These are phyloP conservation scores for Zanthoxylum bungeanum DNA, from an alignment of 345 rosid species.

Conservation along the genomic window DNA sequence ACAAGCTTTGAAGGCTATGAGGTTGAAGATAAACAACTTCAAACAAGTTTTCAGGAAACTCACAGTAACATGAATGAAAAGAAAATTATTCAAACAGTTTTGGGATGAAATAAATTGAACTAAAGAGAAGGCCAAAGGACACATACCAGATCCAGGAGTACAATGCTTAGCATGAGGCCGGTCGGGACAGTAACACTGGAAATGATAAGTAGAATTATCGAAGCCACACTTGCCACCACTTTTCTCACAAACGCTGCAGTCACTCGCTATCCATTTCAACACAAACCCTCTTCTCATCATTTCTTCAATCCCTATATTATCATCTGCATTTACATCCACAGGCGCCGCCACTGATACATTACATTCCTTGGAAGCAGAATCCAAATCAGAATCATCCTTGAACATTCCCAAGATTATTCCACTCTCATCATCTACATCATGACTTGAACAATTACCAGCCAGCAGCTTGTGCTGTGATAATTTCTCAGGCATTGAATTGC, in stretches of 20 bases:
- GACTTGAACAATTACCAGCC: not conserved
- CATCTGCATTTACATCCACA: not conserved
- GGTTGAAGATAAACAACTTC: too few relatives aligned
- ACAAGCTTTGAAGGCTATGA: too few relatives aligned
- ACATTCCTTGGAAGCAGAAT: conserved; percentile 24
- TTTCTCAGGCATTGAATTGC: not conserved
- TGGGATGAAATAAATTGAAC: not conserved
- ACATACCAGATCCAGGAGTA: conserved; percentile 22
- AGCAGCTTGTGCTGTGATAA: conserved; percentile 13
- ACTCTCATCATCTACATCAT: not conserved
- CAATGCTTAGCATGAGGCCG: conserved; percentile 39
- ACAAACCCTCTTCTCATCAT: conserved; percentile 32
- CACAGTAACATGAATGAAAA: too few relatives aligned
- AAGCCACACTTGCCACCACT: conserved; percentile 60
- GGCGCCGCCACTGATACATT: conserved; percentile 14
- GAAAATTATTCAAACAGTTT: too few relatives aligned
- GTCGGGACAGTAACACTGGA: conserved; percentile 54
- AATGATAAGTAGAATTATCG: conserved; percentile 1
- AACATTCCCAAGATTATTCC: conserved; percentile 20
- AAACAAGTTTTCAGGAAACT: too few relatives aligned
- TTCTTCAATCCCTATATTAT: not conserved
- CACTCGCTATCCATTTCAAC: conserved; percentile 43
- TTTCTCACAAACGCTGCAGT: conserved; percentile 30
- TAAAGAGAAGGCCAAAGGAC: not conserved
- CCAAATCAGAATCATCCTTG: conserved; percentile 18